Evolutionary conservation across 331 rosid genomes (phyloP).

Genomic region (Arachis monticola): DNA sequence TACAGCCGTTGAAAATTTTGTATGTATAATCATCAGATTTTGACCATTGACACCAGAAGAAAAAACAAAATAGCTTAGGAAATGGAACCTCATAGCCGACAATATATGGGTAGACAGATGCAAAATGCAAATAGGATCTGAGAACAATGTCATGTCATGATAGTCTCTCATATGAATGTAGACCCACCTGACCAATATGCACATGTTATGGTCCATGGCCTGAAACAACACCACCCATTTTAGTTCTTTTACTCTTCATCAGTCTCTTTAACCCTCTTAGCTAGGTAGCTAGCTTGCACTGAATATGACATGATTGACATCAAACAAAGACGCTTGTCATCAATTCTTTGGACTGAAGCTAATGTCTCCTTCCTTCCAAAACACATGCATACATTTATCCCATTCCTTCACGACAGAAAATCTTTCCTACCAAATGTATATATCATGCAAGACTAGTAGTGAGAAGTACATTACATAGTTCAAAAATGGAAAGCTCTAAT

Average conservation of each 20-base stretch:
- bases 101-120: background rate
- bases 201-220: slow-evolving; percentile 37
- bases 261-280: background rate
- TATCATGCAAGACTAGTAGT: background rate
- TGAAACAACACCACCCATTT: slow-evolving; percentile 38
- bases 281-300: background rate
- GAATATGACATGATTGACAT: slow-evolving; percentile 39
- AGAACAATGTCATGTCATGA: background rate
- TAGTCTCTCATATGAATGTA: slow-evolving; percentile 3
- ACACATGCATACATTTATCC: slow-evolving; percentile 4
- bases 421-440: slow-evolving; percentile 25
- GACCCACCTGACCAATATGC: slow-evolving; percentile 34
- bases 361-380: slow-evolving; percentile 41
- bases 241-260: slow-evolving; percentile 26
- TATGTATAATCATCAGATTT: too few species aligned
- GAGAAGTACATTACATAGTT: slow-evolving; percentile 4
- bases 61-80: background rate
- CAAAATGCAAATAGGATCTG: too few species aligned
- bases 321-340: slow-evolving; percentile 27
- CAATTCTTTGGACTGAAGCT: slow-evolving; percentile 42
- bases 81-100: background rate
- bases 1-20: background rate
- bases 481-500: slow-evolving; percentile 22
- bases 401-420: slow-evolving; percentile 21
- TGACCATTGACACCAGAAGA: background rate